Base-by-base conservation (phyloP, 495 filamentous ascomycete species). In the Penicillium fimorum region DNA sequence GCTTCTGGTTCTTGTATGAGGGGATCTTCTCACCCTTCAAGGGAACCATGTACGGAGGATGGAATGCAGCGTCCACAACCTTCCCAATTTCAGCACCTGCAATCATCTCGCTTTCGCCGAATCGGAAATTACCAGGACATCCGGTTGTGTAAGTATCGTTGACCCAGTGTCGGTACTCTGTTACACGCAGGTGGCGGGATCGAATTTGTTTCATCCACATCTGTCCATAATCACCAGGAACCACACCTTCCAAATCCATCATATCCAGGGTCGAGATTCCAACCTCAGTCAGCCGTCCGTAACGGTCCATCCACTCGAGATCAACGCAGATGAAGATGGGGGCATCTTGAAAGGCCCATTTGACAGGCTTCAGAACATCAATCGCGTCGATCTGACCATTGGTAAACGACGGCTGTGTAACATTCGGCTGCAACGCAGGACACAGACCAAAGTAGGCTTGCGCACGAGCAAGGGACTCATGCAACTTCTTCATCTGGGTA, bases 191-290 rank as follows among this genome's bases (percentile, higher is more conserved):
- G 67, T 98, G 94, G 27, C 85, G 81, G 15, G 83, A 82, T 38
- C 78, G 73, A 57, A 97, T 86, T 24, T 76, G 65, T 1, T 72
- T 60, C 10, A 80, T 75, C 93, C 92, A 92, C 55, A 84, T 76
- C 43, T 70, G 56, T 4, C 84, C 87, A 33, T 70, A 64, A 11
- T 76, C 58, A 11, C 88, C 87, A 20, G 89, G 89, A 3, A 82
- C 61, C 24, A 84, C 24, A 12, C 64, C 67, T 17, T 61, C 59
- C 32, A 81, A 71, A 55, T 88, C 81, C 10, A 70, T 58, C 4
- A 87, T 91, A 70, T 98, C 94, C 20, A 98, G 82, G 10, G 81
- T 84, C 9, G 90, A 86, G 46, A 98, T 78, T 33, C 94, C 94
- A 50, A 98, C 78, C 67, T 98, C 94, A 4, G 91, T 96, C 56